phyloP scores from a whole-genome alignment of 352 stramenopile species.

The Phytophthora pini region DNA sequence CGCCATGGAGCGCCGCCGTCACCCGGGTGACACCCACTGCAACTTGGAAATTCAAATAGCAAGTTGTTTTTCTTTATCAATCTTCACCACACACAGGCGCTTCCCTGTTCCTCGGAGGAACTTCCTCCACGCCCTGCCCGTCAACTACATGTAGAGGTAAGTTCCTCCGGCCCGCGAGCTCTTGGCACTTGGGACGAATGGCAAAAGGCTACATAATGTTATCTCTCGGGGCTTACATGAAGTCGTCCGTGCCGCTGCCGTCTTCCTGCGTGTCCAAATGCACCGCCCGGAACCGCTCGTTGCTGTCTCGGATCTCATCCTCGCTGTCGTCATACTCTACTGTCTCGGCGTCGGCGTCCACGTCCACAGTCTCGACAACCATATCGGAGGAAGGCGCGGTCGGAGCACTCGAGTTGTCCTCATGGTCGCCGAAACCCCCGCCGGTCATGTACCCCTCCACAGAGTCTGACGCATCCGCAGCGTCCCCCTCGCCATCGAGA shows the following conservation, averaged over 20 bases:
- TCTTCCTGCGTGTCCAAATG: slow-evolving; percentile 88
- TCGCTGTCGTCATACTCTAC: slow-evolving; percentile 92
- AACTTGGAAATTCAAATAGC: slow-evolving; percentile 19
- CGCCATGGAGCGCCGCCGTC: neutral
- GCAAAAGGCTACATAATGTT: slow-evolving; percentile 47
- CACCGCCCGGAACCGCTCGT: slow-evolving; percentile 89
- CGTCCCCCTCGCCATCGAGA: slow-evolving; percentile 52
- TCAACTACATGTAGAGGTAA: slow-evolving; percentile 10
- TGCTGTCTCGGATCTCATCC: slow-evolving; percentile 90
- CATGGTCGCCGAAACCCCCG: slow-evolving; percentile 26
- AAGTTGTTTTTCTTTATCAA: slow-evolving; percentile 47
- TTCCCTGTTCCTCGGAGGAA: neutral
- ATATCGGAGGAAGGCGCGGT: slow-evolving; percentile 32
- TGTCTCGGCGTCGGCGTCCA: slow-evolving; percentile 83
- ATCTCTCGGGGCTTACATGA: slow-evolving; percentile 64
- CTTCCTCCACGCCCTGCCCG: slow-evolving; percentile 9
- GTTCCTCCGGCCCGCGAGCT: slow-evolving; percentile 10
- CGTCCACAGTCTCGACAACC: slow-evolving; percentile 52
- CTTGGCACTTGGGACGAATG: slow-evolving; percentile 16
- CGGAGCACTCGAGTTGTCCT: slow-evolving; percentile 23
- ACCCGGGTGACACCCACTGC: neutral
- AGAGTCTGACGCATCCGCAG: slow-evolving; percentile 74
- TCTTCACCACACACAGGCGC: slow-evolving; percentile 31
- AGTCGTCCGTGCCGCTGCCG: slow-evolving; percentile 74
- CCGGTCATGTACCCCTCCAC: slow-evolving; percentile 65